Evolutionary conservation across 2,329 filamentous ascomycete species (phyloP).

Genomic region (Fusarium compactum): DNA sequence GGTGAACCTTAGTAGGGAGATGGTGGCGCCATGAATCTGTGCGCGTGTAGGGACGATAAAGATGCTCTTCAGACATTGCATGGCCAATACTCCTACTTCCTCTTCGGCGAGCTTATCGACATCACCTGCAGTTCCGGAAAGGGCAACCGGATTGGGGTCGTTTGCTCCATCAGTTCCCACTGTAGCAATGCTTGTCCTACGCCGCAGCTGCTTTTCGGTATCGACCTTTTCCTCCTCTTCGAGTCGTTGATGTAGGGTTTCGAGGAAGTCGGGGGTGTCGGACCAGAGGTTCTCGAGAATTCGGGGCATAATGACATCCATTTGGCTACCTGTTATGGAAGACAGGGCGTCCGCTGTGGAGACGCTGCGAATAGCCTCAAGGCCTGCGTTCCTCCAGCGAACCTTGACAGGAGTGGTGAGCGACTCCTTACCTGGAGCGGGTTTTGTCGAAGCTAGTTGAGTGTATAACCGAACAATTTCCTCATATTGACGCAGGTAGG

Average conservation of each 20-base stretch:
- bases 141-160: constrained; percentile 75
- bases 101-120: constrained; percentile 92
- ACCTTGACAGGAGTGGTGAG: constrained; percentile 80
- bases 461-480: constrained; percentile 85
- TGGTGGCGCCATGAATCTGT: constrained; percentile 83
- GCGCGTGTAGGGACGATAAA: constrained; percentile 84
- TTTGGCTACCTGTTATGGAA: constrained; percentile 79
- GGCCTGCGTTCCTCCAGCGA: constrained; percentile 79
- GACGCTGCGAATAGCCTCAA: constrained; percentile 84
- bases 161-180: constrained; percentile 71
- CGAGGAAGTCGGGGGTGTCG: constrained; percentile 76
- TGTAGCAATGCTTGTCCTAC: constrained; percentile 83
- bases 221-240: constrained; percentile 77
- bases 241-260: constrained; percentile 74
- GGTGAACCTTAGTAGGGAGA: constrained; percentile 80
- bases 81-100: constrained; percentile 84
- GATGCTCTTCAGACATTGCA: constrained; percentile 88
- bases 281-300: constrained; percentile 89
- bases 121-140: constrained; percentile 85
- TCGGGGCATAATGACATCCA: constrained; percentile 83
- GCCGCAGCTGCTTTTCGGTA: constrained; percentile 70
- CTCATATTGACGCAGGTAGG: constrained; percentile 85
- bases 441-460: constrained; percentile 77
- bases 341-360: constrained; percentile 83
- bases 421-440: constrained; percentile 62